phyloP scores from a whole-genome alignment of 2,329 filamentous ascomycete genomes.

The Chaetomium globosum region DNA sequence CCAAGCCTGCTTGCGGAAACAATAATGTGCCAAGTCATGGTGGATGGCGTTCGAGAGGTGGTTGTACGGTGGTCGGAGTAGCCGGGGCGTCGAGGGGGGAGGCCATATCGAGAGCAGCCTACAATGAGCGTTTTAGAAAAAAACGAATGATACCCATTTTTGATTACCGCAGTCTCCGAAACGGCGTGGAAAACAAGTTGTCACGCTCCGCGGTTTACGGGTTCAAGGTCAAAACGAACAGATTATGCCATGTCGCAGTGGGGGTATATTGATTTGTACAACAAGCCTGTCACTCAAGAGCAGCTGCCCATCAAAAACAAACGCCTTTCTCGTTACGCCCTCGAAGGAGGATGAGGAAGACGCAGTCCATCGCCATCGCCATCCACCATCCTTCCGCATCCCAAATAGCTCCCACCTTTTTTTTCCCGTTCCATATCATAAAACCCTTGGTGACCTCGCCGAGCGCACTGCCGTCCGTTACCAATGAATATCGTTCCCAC shows the following conservation, averaged over 20 bases:
- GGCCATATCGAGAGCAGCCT: constrained; percentile 8
- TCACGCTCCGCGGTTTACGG: background rate
- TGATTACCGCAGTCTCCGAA: constrained; percentile 17
- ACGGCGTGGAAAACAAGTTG: background rate
- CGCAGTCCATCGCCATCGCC: background rate
- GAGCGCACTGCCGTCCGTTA: background rate
- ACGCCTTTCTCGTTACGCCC: constrained; percentile 35
- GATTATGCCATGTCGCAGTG: constrained; percentile 30
- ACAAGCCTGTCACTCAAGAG: constrained; percentile 23
- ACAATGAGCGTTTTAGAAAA: constrained; percentile 21
- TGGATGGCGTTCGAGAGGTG: constrained; percentile 1
- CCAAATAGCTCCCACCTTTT: constrained; percentile 22
- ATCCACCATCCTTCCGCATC: background rate
- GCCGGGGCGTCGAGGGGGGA: background rate
- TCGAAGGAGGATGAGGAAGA: background rate
- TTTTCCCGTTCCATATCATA: constrained; percentile 27
- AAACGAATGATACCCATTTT: constrained; percentile 31
- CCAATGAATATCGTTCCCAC: no score
- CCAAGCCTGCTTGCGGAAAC: background rate
- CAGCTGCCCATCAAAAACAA: constrained; percentile 47
- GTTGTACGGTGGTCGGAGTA: background rate
- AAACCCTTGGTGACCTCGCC: constrained; percentile 7
- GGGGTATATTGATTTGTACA: constrained; percentile 45
- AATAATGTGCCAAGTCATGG: constrained; percentile 4
- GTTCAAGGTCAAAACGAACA: background rate